These are phyloP conservation scores for rapeseed (Brassica napus) DNA, from an alignment of 345 rosid genomes.

Conservation along the genomic window Da-Ae NC_063447.1:59733001-59733500, in stretches of 20 bases:
- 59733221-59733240: slow-evolving; percentile 4
- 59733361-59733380: slow-evolving; percentile 15
- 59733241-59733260: background rate
- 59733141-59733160: slow-evolving; percentile 4
- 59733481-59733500: background rate
- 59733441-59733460: no score
- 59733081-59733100: background rate
- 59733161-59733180: slow-evolving; percentile 19
- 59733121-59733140: slow-evolving; percentile 28
- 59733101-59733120: slow-evolving; percentile 10
- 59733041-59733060: background rate
- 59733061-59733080: background rate
- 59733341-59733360: slow-evolving; percentile 26
- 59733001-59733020: background rate
- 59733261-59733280: background rate
- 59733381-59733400: slow-evolving; percentile 18
- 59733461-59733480: no score
- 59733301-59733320: background rate
- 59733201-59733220: background rate
- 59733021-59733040: background rate
- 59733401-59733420: slow-evolving; percentile 1
- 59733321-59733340: slow-evolving; percentile 7
- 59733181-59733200: slow-evolving; percentile 31
- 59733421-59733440: no score
- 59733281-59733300: background rate